Evolutionary conservation across 2,329 filamentous ascomycete genomes (phyloP).

Genomic region (Diaporthe destruens): DNA sequence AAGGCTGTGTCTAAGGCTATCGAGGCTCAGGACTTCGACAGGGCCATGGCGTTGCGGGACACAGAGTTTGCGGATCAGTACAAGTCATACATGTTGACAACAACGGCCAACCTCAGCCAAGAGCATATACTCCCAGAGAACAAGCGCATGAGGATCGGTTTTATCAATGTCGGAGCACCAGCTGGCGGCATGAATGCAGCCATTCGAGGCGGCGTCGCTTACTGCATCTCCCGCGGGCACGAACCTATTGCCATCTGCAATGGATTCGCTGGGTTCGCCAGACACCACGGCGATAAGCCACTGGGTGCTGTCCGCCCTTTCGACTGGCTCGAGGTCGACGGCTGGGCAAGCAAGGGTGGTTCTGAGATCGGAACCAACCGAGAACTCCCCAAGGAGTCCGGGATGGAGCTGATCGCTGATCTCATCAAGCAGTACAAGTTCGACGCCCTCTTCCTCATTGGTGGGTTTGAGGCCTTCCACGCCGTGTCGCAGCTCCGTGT

Average conservation of each 20-base stretch:
- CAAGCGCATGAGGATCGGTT: slow-evolving; percentile 92
- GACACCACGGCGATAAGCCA: slow-evolving; percentile 88
- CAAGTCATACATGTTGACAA: slow-evolving; percentile 90
- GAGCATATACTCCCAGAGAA: slow-evolving; percentile 75
- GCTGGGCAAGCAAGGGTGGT: slow-evolving; percentile 95
- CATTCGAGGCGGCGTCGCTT: slow-evolving; percentile 91
- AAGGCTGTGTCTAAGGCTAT: slow-evolving; percentile 88
- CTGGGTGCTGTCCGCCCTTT: slow-evolving; percentile 86
- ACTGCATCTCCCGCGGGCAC: slow-evolving; percentile 93
- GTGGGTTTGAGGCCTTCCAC: slow-evolving; percentile 97
- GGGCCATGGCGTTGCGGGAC: slow-evolving; percentile 89
- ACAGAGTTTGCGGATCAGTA: slow-evolving; percentile 95
- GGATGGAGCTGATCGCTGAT: slow-evolving; percentile 84
- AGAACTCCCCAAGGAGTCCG: slow-evolving; percentile 86
- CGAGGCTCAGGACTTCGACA: slow-evolving; percentile 84
- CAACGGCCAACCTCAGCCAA: slow-evolving; percentile 79
- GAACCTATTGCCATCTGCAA: slow-evolving; percentile 95
- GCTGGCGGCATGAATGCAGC: slow-evolving; percentile 99
- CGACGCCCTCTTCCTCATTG: slow-evolving; percentile 90
- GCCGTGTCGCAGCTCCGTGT: slow-evolving; percentile 88
- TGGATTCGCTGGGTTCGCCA: slow-evolving; percentile 92
- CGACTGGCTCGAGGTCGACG: slow-evolving; percentile 92
- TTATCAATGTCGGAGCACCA: slow-evolving; percentile 96
- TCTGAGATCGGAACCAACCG: slow-evolving; percentile 99
- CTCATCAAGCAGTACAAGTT: slow-evolving; percentile 90